Conservation (phyloP, 768 basidiomycete genomes). For the Xerocomellus amylosporus region DNA sequence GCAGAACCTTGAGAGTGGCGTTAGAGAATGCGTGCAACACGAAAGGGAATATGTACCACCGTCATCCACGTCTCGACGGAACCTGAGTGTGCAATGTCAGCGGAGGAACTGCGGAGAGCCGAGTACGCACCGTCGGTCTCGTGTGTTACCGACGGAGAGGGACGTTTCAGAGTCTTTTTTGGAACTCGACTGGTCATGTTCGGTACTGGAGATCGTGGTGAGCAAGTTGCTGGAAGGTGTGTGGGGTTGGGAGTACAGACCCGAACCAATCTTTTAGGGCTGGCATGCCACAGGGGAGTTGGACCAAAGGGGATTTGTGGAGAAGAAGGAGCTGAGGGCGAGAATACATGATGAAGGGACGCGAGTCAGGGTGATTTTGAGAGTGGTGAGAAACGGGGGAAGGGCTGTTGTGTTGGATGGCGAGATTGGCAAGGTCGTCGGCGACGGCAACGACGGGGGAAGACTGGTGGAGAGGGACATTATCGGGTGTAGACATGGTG, state of each 20-base stretch:
- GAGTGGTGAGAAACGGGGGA: slow-evolving; percentile 12
- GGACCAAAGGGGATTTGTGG: slow-evolving; percentile 72
- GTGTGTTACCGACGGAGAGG: slow-evolving; percentile 46
- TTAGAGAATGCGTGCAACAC: slow-evolving; percentile 4
- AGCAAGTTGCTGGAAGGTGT: background rate
- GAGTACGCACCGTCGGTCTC: slow-evolving; percentile 63
- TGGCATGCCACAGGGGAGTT: slow-evolving; percentile 73
- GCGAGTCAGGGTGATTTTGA: slow-evolving; percentile 25
- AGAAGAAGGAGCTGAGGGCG: slow-evolving; percentile 66
- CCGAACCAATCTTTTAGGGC: slow-evolving; percentile 86
- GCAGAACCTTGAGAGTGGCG: slow-evolving; percentile 44
- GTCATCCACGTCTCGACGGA: slow-evolving; percentile 75
- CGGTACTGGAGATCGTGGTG: slow-evolving; percentile 38
- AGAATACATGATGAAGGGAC: slow-evolving; percentile 63
- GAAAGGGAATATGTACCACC: slow-evolving; percentile 44
- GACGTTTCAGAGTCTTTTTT: slow-evolving; percentile 63
- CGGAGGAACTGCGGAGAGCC: background rate
- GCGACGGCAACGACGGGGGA: slow-evolving; percentile 29
- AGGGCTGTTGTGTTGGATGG: slow-evolving; percentile 22
- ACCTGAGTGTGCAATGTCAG: slow-evolving; percentile 42
- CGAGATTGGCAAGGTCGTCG: slow-evolving; percentile 33
- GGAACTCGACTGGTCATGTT: slow-evolving; percentile 42
- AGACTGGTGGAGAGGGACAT: slow-evolving; percentile 12
- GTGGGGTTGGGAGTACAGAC: slow-evolving; percentile 42
- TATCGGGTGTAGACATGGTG: slow-evolving; percentile 36